A percentile compares a stretch with the other conserved stretches of the same genome.
phyloP scores from a whole-genome alignment of 2,329 filamentous ascomycete genomes.

The Remersonia thermophila region DNA sequence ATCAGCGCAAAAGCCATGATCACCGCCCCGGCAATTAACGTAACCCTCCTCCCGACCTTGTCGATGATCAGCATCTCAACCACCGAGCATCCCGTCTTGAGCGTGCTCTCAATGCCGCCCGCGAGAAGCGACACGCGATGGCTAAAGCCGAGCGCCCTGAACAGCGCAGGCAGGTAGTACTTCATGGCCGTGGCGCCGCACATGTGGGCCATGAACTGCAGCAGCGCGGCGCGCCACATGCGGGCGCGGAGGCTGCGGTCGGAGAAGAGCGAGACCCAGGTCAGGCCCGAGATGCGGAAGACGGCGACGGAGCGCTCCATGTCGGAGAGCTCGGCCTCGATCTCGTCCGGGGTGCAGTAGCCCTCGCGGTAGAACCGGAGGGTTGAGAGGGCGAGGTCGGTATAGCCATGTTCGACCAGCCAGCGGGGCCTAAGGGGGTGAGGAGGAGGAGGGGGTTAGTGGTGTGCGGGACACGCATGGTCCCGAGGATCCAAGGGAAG shows the following conservation, averaged over 20 bases:
- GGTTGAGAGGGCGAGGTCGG: constrained; percentile 29
- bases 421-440: constrained; percentile 35
- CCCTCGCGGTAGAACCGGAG: constrained; percentile 38
- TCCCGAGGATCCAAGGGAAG: no score
- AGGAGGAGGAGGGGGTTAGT: not conserved
- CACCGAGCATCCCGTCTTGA: constrained; percentile 44
- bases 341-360: constrained; percentile 24
- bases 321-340: constrained; percentile 31
- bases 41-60: constrained; percentile 35
- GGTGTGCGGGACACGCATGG: no score
- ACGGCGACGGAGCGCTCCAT: constrained; percentile 33
- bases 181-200: constrained; percentile 49
- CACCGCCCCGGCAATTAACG: constrained; percentile 34
- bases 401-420: constrained; percentile 39
- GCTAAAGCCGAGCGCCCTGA: constrained; percentile 36
- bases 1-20: constrained; percentile 43
- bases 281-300: constrained; percentile 25
- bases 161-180: constrained; percentile 44
- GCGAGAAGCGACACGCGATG: constrained; percentile 37
- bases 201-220: constrained; percentile 50
- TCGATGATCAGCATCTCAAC: constrained; percentile 47
- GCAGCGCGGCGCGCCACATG: constrained; percentile 42
- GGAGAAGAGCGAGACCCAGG: constrained; percentile 36
- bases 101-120: constrained; percentile 43
- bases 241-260: constrained; percentile 36